phyloP scores from a whole-genome alignment of 768 basidiomycete species.

The Lentinula edodes region DNA sequence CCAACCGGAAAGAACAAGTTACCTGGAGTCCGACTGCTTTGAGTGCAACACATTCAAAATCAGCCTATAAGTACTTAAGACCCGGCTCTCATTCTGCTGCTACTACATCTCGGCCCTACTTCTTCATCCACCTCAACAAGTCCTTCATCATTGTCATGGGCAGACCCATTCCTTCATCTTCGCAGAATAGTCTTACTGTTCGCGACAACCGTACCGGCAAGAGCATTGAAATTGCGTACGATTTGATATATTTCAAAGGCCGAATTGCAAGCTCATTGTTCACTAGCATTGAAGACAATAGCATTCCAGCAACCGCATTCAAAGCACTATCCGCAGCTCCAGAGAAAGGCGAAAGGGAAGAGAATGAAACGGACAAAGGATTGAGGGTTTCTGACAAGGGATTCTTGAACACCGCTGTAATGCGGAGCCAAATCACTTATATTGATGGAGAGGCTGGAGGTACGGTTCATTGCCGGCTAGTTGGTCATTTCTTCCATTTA shows the following conservation, averaged over 20 bases:
- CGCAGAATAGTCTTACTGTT: slow-evolving; percentile 50
- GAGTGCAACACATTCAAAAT: background rate
- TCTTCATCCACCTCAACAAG: background rate
- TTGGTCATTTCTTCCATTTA: background rate
- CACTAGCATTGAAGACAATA: slow-evolving; percentile 72
- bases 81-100: background rate
- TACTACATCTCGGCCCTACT: background rate
- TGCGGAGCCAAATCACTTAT: slow-evolving; percentile 78
- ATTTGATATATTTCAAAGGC: background rate
- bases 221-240: slow-evolving; percentile 64
- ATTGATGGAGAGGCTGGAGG: slow-evolving; percentile 88
- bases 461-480: slow-evolving; percentile 21
- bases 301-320: slow-evolving; percentile 76
- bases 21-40: background rate
- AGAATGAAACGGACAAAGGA: slow-evolving; percentile 82
- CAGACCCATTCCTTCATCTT: slow-evolving; percentile 4
- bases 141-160: slow-evolving; percentile 7
- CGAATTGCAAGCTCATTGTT: background rate
- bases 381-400: slow-evolving; percentile 76
- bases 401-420: slow-evolving; percentile 79
- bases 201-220: slow-evolving; percentile 84
- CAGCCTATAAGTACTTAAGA: background rate
- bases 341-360: slow-evolving; percentile 57
- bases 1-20: background rate
- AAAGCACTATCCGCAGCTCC: slow-evolving; percentile 62